phyloP scores from a whole-genome alignment of 169 alveolate genomes.

The Plasmodium vivax region DNA sequence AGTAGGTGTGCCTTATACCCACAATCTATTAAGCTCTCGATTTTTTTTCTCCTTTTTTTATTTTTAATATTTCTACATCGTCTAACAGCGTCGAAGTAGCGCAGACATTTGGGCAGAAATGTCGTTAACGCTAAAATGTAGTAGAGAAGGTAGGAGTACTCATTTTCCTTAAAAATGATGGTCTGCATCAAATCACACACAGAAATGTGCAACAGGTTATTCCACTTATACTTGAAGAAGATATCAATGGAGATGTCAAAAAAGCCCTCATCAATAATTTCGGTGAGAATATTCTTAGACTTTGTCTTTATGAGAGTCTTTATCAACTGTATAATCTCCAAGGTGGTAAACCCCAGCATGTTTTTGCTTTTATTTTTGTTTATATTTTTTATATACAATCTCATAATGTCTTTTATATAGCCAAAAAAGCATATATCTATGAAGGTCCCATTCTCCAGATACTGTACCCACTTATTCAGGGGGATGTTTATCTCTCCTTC shows the following conservation, averaged over 20 bases:
- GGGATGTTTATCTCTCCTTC: conserved; percentile 49
- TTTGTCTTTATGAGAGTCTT: conserved; percentile 57
- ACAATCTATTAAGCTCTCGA: conserved; percentile 57
- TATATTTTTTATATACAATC: conserved; percentile 38
- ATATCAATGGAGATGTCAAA: conserved; percentile 72
- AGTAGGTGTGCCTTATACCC: conserved; percentile 68
- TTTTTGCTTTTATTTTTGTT: conserved; percentile 56
- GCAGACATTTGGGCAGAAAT: conserved; percentile 43
- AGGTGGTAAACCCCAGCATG: conserved; percentile 59
- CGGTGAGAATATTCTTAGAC: conserved; percentile 54
- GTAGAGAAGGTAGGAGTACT: conserved; percentile 41
- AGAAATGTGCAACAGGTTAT: conserved; percentile 58
- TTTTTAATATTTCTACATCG: conserved; percentile 58
- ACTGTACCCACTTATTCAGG: conserved; percentile 36
- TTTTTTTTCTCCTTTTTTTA: conserved; percentile 63
- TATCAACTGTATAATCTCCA: conserved; percentile 62
- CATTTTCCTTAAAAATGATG: conserved; percentile 65
- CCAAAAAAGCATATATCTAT: conserved; percentile 43
- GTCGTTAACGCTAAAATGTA: conserved; percentile 62
- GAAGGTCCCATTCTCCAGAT: conserved; percentile 30
- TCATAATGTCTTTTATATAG: conserved; percentile 61
- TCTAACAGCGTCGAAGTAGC: conserved; percentile 60
- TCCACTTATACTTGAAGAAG: conserved; percentile 63
- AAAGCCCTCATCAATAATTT: conserved; percentile 67
- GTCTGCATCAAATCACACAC: conserved; percentile 70